A percentile compares a stretch with the other conserved stretches of the same genome.
Conservation (phyloP, 768 basidiomycete genomes). For the Collybiopsis confluens region DNA sequence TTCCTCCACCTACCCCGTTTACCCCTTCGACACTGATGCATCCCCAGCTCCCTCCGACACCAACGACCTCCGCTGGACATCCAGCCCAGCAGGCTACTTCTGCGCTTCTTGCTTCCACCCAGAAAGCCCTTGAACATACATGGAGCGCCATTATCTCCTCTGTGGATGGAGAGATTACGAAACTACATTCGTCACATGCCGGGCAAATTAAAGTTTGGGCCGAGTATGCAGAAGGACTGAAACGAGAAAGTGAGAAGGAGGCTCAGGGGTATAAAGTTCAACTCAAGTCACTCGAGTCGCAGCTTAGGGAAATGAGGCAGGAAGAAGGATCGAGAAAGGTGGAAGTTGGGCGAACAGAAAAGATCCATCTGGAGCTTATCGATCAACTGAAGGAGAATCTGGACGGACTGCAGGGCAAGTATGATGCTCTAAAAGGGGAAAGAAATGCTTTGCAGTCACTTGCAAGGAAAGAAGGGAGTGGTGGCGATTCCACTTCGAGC, state of each 20-base stretch:
- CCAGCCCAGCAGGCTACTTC: neutral
- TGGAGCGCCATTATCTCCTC: neutral
- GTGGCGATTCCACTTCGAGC: neutral
- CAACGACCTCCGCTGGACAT: neutral
- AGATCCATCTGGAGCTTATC: neutral
- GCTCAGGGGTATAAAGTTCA: neutral
- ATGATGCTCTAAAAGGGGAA: neutral
- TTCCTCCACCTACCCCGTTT: too few species aligned
- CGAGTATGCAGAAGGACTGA: neutral
- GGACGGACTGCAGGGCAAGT: neutral
- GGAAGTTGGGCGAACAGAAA: neutral
- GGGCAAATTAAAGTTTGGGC: conserved; percentile 3
- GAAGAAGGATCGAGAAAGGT: neutral
- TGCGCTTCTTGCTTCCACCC: neutral
- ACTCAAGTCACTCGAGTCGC: neutral
- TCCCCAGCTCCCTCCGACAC: neutral
- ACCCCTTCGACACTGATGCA: neutral
- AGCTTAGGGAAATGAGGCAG: neutral
- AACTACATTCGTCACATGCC: neutral
- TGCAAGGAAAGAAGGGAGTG: neutral
- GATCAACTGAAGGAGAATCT: neutral
- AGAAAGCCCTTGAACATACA: neutral
- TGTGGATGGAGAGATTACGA: neutral
- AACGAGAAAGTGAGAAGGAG: neutral
- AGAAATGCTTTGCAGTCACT: neutral